phyloP scores from a whole-genome alignment of 352 stramenopile species.

The Phytophthora niederhauseri region DNA sequence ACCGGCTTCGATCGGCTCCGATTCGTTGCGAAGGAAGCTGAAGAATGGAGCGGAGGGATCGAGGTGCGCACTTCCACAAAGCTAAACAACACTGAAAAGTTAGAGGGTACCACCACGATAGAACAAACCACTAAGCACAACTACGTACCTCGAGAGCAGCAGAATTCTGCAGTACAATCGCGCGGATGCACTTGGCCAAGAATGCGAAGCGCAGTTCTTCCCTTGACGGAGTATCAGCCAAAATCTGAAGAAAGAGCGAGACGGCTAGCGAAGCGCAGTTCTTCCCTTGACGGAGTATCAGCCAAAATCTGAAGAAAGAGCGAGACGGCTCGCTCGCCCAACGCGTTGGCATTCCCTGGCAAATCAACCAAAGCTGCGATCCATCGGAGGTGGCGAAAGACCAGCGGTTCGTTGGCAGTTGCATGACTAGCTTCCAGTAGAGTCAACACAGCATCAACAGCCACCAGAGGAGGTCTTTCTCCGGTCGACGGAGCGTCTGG shows the following conservation, averaged over 20 bases:
- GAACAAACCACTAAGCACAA: not conserved
- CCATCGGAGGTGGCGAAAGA: constrained; percentile 65
- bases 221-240: constrained; percentile 13
- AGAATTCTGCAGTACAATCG: constrained; percentile 41
- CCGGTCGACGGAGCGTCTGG: not conserved
- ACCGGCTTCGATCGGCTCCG: constrained; percentile 7
- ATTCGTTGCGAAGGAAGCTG: constrained; percentile 31
- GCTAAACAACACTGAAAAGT: constrained; percentile 16
- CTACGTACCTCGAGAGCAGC: constrained; percentile 49
- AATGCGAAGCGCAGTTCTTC: constrained; percentile 50
- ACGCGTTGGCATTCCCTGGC: constrained; percentile 40
- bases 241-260: constrained; percentile 42
- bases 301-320: constrained; percentile 46
- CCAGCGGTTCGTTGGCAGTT: constrained; percentile 13
- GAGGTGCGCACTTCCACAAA: constrained; percentile 34
- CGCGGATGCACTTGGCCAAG: constrained; percentile 48
- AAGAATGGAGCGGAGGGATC: constrained; percentile 42
- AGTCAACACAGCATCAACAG: constrained; percentile 37
- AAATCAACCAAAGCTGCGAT: constrained; percentile 48
- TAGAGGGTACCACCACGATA: not conserved
- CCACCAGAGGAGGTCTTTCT: constrained; percentile 41
- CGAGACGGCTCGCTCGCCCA: constrained; percentile 44
- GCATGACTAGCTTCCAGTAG: constrained; percentile 39
- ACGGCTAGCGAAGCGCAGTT: constrained; percentile 43
- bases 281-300: constrained; percentile 15